A percentile compares a stretch with the other conserved stretches of the same genome.
phyloP scores from a whole-genome alignment of 345 rosid genomes.

The Anacardium occidentale region DNA sequence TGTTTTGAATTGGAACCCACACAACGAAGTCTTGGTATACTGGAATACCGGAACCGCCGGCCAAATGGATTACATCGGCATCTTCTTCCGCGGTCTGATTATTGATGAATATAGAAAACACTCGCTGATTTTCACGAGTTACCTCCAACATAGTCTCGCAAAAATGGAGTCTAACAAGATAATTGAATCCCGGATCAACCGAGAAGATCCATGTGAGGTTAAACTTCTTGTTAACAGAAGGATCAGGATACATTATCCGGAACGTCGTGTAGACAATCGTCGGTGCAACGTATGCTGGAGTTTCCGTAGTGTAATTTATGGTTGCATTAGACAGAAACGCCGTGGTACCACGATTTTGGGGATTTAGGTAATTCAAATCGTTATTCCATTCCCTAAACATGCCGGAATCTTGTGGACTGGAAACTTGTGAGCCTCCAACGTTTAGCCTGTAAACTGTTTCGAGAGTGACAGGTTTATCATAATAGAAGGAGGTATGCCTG shows the following conservation, averaged over 20 bases:
- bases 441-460: constrained; percentile 31
- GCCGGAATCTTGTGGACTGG: constrained; percentile 12
- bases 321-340: background rate
- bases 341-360: background rate
- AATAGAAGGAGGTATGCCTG: background rate
- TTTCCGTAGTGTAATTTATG: constrained; percentile 8
- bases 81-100: background rate
- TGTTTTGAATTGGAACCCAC: background rate
- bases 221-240: background rate
- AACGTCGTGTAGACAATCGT: constrained; percentile 19
- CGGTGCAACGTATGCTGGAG: constrained; percentile 37
- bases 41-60: constrained; percentile 28
- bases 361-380: constrained; percentile 8
- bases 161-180: constrained; percentile 33
- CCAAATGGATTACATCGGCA: constrained; percentile 6
- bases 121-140: background rate
- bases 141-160: constrained; percentile 13
- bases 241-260: constrained; percentile 17
- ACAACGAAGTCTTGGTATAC: constrained; percentile 30
- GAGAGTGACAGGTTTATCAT: constrained; percentile 11
- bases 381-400: constrained; percentile 31
- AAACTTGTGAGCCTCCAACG: constrained; percentile 19
- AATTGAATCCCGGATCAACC: constrained; percentile 35
- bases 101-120: constrained; percentile 28
- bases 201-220: constrained; percentile 38